A percentile compares a stretch with the other conserved stretches of the same genome.
Evolutionary conservation across 306 rosid species (phyloP).

Genomic region (Vicia faba): DNA sequence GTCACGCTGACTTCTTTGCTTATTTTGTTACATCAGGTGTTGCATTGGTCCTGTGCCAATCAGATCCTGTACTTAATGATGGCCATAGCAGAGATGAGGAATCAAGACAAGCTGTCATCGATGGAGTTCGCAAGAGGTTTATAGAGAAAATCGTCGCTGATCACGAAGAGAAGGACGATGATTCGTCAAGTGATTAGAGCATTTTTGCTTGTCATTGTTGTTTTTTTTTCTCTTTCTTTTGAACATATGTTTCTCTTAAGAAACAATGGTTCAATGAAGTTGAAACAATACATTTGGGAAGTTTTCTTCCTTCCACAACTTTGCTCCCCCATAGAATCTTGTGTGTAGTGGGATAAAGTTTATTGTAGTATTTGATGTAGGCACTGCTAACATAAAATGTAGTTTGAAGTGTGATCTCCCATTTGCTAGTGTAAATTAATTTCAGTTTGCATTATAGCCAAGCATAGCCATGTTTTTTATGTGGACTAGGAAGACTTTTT

Average conservation of each 20-base stretch:
- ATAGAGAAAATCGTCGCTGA: conserved; percentile 77
- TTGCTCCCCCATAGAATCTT: background rate
- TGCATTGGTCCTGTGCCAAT: conserved; percentile 87
- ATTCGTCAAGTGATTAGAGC: conserved; percentile 82
- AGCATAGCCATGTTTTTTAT: too few species aligned
- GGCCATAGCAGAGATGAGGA: conserved; percentile 62
- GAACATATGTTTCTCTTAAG: background rate
- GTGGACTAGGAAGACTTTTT: too few species aligned
- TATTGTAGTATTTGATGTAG: background rate
- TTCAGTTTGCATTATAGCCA: background rate
- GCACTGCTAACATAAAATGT: background rate
- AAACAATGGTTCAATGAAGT: conserved; percentile 8
- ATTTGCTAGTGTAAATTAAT: background rate
- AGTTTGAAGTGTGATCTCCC: background rate
- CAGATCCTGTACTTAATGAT: conserved; percentile 86
- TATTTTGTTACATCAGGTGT: conserved; percentile 59
- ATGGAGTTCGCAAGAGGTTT: conserved; percentile 75
- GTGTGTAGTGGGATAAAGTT: background rate
- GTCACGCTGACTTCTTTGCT: conserved; percentile 8
- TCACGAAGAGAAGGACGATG: conserved; percentile 73
- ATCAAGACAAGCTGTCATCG: conserved; percentile 76
- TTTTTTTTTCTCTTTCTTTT: background rate
- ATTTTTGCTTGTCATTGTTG: conserved; percentile 18
- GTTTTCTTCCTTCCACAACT: conserved; percentile 22
- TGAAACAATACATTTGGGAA: conserved; percentile 24